These are phyloP conservation scores for Chlorella sp. DNA, from an alignment of 139 green algal genomes.

Conservation along the genomic window DNA sequence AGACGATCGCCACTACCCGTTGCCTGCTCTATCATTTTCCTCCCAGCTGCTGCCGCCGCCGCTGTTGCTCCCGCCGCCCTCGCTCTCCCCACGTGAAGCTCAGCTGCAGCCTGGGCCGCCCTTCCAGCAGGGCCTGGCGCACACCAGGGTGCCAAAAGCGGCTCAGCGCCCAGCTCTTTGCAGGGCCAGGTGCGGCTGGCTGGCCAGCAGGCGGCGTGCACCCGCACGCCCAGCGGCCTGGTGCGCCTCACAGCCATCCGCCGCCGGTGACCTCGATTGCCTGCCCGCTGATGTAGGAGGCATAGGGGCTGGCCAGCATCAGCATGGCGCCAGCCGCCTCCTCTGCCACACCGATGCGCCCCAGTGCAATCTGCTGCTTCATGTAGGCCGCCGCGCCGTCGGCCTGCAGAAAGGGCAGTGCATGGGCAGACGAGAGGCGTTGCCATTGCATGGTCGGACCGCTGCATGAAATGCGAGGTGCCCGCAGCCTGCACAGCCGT, in stretches of 20 bases:
- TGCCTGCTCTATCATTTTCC: too few relatives aligned
- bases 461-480: too few relatives aligned
- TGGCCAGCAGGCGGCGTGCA: neutral
- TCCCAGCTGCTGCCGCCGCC: neutral
- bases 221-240: too few relatives aligned
- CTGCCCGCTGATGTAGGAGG: conserved; percentile 68
- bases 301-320: conserved; percentile 65
- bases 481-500: too few relatives aligned
- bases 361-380: conserved; percentile 66
- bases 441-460: too few relatives aligned
- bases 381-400: conserved; percentile 31
- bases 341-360: conserved; percentile 69
- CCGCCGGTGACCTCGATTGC: conserved; percentile 65
- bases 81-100: neutral
- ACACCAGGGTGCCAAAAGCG: neutral
- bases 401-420: neutral
- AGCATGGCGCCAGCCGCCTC: conserved; percentile 88
- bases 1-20: too few relatives aligned
- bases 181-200: neutral
- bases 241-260: conserved; percentile 41
- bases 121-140: neutral
- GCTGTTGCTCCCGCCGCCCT: neutral
- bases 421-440: too few relatives aligned
- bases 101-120: neutral
- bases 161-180: neutral